Base-by-base conservation (phyloP, 306 rosid species). In the Fragaria ananassa region DNA sequence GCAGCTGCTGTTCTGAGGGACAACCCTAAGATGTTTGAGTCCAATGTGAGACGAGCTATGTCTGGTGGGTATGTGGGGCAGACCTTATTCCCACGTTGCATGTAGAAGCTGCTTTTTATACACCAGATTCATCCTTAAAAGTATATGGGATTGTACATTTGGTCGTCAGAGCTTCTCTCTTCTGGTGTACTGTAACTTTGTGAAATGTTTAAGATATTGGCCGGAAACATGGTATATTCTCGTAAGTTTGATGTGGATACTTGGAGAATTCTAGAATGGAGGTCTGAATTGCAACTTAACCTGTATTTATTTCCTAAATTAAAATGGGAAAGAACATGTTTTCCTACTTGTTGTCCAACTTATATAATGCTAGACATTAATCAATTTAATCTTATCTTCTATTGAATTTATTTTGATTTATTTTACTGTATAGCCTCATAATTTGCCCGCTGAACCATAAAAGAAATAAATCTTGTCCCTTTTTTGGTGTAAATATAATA, bases 31-130 rank as follows among this genome's bases (percentile, higher is more conserved):
- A 15, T 82, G 82, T 88, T 88, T 45, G 86, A 83, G 76, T 78
- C 88, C 15, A 86, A 88, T 31, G 92, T 88, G 79, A 78, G 89
- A 74, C 82, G 88, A 74, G 92, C 92, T 14, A 86, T 88, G 84
- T 75, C 88, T 47, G 92, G 92, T 61, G 92, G 92, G 23, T 88
- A 86, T 72, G 85, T 86, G 10, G 92, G 89, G 49, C 86, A 88
- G 31, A 81, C 85, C 49, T 80, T 53, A 71, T 88, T 88, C 76
- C 72, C 89, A 0, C 87, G 91, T 1, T 88, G 91, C 79, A 44
- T 83, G 67, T 86, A 84, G 76, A 39, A 45, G 51, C 72, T 25
- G 6, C 45, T 25, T 72, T 42, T 63, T 50, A 63, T 76, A 71
- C 74, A 35, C 78, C 84, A 71, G 35, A 41, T 76, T 72, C 81